Evolutionary conservation across 2,329 filamentous ascomycete genomes (phyloP), one percentile per base, ranked within the genome.

Genomic region (Fusarium sarcochroum): DNA sequence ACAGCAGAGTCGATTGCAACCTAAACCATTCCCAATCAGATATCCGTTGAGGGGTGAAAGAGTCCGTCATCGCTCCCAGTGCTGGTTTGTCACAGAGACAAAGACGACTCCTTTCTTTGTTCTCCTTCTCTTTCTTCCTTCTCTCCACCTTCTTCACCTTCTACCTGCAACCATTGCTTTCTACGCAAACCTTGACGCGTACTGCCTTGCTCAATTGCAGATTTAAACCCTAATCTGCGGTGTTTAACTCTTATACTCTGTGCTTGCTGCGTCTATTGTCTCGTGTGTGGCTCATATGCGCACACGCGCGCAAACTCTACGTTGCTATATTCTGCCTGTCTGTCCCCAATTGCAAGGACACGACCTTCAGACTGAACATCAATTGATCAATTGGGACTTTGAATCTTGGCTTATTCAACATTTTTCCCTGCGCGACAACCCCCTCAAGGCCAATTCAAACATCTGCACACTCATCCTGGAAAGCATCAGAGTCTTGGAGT

Each of bases 231-330:
- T 51, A 53, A 60, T 41, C 53, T 55, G 48, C 44, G 54, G 42
- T 34, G 46, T 47, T 45, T 4, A 30, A 35, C 42, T 35, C 48
- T 55, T 21, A 35, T 47, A 41, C 46, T 50, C 54, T 52, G 52
- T 50, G 42, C 47, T 58, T 57, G 62, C 58, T 53, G 46, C 47
- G 17, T 53, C 45, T 48, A 15, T 27, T 56, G 20, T 45, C 53
- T 63, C 41, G 60, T 69, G 67, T 58, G 70, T 47, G 44, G 41
- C 64, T 58, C 62, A 51, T 61, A 69, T 68, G 68, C 68, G 68
- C 70, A 73, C 70, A 71, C 70, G 70, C 68, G 65, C 70, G 68
- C 63, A 69, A 73, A 72, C 23, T 59, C 17, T 27, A 46, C 11
- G 34, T 45, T 23, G 13, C 20, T 25, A 50, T 60, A 54, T 49